Evolutionary conservation across 2,329 filamentous ascomycete genomes (phyloP).

Genomic region (Beauveria sp.): DNA sequence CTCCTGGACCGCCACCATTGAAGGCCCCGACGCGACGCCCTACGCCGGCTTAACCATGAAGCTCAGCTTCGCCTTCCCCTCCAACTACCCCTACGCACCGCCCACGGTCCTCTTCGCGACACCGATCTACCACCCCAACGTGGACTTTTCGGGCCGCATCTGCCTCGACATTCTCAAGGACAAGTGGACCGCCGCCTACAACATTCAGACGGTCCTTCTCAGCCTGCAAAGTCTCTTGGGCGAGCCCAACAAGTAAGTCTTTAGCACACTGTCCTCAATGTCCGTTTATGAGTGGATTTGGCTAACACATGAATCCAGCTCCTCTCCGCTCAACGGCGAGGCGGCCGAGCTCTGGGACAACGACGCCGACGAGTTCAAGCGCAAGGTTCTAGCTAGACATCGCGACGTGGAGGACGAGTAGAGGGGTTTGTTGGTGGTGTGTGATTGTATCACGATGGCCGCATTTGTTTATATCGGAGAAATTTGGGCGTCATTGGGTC

Average conservation of each 20-base stretch:
- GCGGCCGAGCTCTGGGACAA: conserved; percentile 95
- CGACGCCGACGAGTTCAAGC: conserved; percentile 79
- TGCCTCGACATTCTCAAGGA: conserved; percentile 98
- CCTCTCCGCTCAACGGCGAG: conserved; percentile 91
- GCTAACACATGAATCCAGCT: conserved; percentile 41
- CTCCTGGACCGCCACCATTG: conserved; percentile 88
- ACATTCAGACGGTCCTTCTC: conserved; percentile 85
- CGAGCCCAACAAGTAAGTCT: conserved; percentile 85
- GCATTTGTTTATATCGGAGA: conserved; percentile 23
- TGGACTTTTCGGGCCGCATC: conserved; percentile 94
- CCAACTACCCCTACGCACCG: conserved; percentile 86
- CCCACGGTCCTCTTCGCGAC: conserved; percentile 96
- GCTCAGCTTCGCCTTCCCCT: conserved; percentile 82
- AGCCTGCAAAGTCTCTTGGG: conserved; percentile 92
- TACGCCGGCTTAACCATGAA: conserved; percentile 87
- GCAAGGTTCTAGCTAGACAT: conserved; percentile 57
- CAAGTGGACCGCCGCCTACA: conserved; percentile 98
- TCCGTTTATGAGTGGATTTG: background rate
- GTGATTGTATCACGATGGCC: background rate
- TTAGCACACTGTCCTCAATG: background rate
- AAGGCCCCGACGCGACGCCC: conserved; percentile 82
- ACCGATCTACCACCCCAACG: conserved; percentile 97
- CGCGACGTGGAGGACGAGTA: conserved; percentile 58
- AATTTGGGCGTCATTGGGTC: conserved; percentile 32
- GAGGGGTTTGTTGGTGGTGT: conserved; percentile 12